Evolutionary conservation across 495 filamentous ascomycete species (phyloP).

Genomic region (Trichocladium antarcticum): DNA sequence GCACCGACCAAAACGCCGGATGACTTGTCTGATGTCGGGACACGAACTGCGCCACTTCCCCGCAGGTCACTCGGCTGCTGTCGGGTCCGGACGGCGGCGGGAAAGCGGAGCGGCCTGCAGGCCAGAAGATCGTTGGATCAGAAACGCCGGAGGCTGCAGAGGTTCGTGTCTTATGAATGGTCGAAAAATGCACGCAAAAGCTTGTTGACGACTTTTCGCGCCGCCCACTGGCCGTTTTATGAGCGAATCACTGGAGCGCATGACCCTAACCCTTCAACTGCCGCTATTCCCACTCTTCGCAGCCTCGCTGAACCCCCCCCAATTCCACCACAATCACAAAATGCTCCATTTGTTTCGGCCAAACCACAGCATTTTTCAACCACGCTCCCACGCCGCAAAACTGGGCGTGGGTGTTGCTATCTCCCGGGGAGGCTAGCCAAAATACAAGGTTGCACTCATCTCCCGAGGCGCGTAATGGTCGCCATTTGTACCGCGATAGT

Average conservation of each 20-base stretch:
- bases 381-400: too few relatives aligned
- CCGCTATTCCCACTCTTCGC: neutral
- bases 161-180: conserved; percentile 12
- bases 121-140: conserved; percentile 15
- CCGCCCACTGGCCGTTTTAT: conserved; percentile 13
- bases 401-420: too few relatives aligned
- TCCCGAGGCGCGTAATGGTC: conserved; percentile 11
- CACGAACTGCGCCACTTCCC: neutral
- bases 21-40: conserved; percentile 14
- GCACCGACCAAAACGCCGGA: conserved; percentile 20
- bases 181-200: conserved; percentile 1
- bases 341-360: neutral
- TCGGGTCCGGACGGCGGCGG: conserved; percentile 6
- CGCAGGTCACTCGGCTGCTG: conserved; percentile 4
- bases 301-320: too few relatives aligned
- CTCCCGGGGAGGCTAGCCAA: too few relatives aligned
- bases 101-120: conserved; percentile 1
- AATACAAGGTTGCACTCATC: conserved; percentile 19
- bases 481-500: conserved; percentile 1
- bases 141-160: conserved; percentile 5
- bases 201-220: neutral
- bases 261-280: conserved; percentile 1
- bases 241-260: conserved; percentile 10
- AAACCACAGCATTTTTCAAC: too few relatives aligned
- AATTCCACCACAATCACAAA: too few relatives aligned